A percentile compares a stretch with the other conserved stretches of the same genome.
These are phyloP conservation scores for Poronia punctata DNA, from an alignment of 495 filamentous ascomycete genomes.

Conservation along the genomic window DNA sequence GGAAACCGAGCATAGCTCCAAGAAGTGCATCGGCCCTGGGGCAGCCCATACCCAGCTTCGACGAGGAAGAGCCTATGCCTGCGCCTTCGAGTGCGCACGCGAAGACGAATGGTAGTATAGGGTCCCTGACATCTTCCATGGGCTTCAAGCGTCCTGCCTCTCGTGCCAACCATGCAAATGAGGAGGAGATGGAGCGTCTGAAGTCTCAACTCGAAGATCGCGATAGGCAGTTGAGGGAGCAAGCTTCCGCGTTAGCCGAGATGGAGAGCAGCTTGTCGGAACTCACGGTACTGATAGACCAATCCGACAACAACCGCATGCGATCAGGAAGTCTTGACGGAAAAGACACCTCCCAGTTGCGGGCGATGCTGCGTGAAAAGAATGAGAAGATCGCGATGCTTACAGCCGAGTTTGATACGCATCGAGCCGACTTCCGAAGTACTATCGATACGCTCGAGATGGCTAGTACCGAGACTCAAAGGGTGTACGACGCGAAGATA, in stretches of 20 bases:
- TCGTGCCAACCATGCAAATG: constrained; percentile 36
- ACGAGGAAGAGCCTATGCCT: constrained; percentile 54
- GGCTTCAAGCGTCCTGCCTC: constrained; percentile 45
- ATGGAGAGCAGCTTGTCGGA: constrained; percentile 76
- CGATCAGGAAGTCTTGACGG: constrained; percentile 60
- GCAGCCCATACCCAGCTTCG: constrained; percentile 30
- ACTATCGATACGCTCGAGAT: constrained; percentile 96
- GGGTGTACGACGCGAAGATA: constrained; percentile 91
- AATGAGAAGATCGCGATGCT: constrained; percentile 92
- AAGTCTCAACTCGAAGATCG: constrained; percentile 69
- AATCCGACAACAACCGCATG: constrained; percentile 34
- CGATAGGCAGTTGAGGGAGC: constrained; percentile 80
- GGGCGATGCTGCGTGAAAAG: constrained; percentile 80
- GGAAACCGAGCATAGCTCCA: constrained; percentile 45
- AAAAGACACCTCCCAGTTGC: constrained; percentile 68
- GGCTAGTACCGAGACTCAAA: constrained; percentile 91
- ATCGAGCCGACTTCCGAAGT: constrained; percentile 91
- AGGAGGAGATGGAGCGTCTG: constrained; percentile 63
- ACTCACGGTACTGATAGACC: constrained; percentile 61
- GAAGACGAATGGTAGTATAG: constrained; percentile 44
- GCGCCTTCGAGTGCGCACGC: constrained; percentile 28
- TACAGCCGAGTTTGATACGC: constrained; percentile 89
- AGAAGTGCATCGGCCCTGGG: constrained; percentile 49
- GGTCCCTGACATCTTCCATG: constrained; percentile 38
- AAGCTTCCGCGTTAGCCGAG: constrained; percentile 70